These are phyloP conservation scores for Meira nashicola DNA, from an alignment of 1,284 basidiomycete species.

Conservation along the genomic window DNA sequence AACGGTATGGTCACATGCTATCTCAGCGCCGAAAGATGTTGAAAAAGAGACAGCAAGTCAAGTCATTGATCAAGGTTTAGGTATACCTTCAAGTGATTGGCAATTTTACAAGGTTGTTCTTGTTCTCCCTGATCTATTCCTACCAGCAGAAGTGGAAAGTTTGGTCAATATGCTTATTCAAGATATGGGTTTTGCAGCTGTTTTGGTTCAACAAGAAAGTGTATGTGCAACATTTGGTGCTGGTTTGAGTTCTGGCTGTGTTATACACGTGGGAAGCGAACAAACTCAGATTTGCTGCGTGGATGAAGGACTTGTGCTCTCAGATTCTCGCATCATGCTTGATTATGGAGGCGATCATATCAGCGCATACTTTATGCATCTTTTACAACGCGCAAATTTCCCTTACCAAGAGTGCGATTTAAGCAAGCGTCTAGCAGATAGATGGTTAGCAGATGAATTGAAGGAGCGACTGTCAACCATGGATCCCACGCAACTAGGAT, in stretches of 20 bases:
- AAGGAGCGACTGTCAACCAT: constrained; percentile 47
- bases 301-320: constrained; percentile 83
- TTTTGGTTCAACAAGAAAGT: constrained; percentile 59
- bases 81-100: constrained; percentile 29
- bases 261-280: constrained; percentile 86
- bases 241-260: constrained; percentile 87
- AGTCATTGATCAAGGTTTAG: constrained; percentile 31
- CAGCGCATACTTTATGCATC: constrained; percentile 75
- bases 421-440: constrained; percentile 32
- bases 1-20: constrained; percentile 38
- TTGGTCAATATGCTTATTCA: constrained; percentile 71
- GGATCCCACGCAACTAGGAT: constrained; percentile 45
- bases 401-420: constrained; percentile 76
- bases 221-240: constrained; percentile 91
- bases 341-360: constrained; percentile 90
- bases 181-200: constrained; percentile 63
- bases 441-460: constrained; percentile 38
- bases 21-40: constrained; percentile 37
- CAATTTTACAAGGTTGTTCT: constrained; percentile 71
- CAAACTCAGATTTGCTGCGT: constrained; percentile 85
- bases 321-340: constrained; percentile 80
- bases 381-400: constrained; percentile 76
- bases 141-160: constrained; percentile 74
- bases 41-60: constrained; percentile 24
- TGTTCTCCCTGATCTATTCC: constrained; percentile 87